phyloP scores from a whole-genome alignment of 768 basidiomycete species.

The Hypsizygus marmoreus region DNA sequence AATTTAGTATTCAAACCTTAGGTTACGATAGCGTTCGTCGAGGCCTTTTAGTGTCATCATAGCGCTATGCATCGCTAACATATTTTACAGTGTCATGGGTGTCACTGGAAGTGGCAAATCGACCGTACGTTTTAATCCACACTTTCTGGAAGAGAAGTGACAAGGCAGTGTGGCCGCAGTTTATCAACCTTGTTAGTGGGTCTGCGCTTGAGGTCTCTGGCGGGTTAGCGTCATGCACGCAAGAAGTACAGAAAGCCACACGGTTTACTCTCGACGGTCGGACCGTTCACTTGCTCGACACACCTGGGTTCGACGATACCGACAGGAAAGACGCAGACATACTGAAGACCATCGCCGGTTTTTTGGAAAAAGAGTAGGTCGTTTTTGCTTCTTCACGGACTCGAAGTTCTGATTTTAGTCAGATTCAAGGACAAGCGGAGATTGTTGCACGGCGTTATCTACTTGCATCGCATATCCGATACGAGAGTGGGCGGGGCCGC shows the following conservation, averaged over 20 bases:
- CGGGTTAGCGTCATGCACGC: background rate
- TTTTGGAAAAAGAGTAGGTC: background rate
- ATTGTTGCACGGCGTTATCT: background rate
- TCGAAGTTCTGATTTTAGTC: background rate
- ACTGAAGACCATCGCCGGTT: background rate
- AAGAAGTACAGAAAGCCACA: background rate
- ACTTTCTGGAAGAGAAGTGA: no score
- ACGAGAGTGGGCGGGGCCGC: background rate
- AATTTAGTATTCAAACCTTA: no score
- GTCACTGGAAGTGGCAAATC: slow-evolving; percentile 1
- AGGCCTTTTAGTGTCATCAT: no score
- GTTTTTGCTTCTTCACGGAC: background rate
- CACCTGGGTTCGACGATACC: no score
- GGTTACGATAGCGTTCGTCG: no score
- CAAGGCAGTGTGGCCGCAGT: no score
- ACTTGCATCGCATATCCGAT: slow-evolving; percentile 1
- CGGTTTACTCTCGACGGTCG: background rate
- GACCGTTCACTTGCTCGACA: background rate
- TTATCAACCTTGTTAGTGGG: background rate
- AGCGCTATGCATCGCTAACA: no score
- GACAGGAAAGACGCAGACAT: background rate
- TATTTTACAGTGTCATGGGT: no score
- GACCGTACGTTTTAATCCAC: no score
- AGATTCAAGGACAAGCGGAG: background rate
- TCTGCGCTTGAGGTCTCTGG: background rate